Conservation (phyloP, 345 rosid species). For the Eucalyptus tenuipes region DNA sequence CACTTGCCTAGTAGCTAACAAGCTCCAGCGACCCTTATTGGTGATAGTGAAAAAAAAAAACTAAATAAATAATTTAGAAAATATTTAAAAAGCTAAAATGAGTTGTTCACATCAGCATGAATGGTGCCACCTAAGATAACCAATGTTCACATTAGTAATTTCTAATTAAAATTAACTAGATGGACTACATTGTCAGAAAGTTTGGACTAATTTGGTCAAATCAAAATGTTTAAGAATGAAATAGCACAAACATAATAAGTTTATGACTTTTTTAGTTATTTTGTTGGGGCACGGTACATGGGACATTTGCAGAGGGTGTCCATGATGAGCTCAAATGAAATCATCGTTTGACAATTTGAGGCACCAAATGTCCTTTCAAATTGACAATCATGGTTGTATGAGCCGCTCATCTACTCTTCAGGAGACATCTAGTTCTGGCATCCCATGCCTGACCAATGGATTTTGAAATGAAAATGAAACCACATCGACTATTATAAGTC, state of each 20-base stretch:
- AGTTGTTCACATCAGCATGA: accelerated
- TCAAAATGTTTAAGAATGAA: too few species aligned
- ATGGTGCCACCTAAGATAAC: too few species aligned
- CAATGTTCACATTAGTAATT: accelerated
- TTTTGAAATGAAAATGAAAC: not conserved
- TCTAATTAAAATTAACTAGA: not conserved
- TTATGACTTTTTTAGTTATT: too few species aligned
- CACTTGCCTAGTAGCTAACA: accelerated
- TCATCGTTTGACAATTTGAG: not conserved
- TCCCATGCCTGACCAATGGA: not conserved
- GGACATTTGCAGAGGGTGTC: not conserved
- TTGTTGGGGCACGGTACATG: accelerated
- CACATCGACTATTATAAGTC: not conserved
- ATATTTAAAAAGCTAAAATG: too few species aligned
- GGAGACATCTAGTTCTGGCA: not conserved
- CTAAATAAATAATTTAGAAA: too few species aligned
- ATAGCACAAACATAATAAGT: too few species aligned
- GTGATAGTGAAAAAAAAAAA: not conserved
- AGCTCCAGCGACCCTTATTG: too few species aligned
- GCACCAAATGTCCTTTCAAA: not conserved
- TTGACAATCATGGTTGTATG: not conserved
- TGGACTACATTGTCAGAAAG: too few species aligned
- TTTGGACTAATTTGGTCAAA: not conserved
- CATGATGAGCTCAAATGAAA: not conserved
- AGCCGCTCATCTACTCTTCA: not conserved